phyloP scores from a whole-genome alignment of 441 rosid species.

The Erodium moschatum region DNA sequence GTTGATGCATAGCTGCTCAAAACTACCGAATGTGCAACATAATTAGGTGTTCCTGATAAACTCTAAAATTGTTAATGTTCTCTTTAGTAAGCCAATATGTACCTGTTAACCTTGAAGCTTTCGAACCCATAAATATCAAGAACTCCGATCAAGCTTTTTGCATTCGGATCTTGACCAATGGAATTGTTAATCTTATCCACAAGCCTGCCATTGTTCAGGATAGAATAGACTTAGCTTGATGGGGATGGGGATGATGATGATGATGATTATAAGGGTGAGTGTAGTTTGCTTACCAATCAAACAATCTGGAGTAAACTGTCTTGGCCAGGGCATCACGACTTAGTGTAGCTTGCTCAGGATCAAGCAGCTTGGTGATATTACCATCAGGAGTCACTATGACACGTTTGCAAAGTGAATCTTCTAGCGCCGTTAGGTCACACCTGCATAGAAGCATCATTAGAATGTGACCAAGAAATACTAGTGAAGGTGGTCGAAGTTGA shows the following conservation, averaged over 20 bases:
- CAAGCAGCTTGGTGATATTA: conserved; percentile 91
- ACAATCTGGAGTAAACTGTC: conserved; percentile 91
- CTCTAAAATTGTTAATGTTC: conserved; percentile 7
- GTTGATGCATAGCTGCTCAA: conserved; percentile 99
- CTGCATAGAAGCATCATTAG: conserved; percentile 30
- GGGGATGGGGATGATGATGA: neutral
- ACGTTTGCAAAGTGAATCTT: conserved; percentile 92
- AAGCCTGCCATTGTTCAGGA: conserved; percentile 49
- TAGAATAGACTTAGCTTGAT: neutral
- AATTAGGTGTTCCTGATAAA: conserved; percentile 5
- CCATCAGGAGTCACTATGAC: conserved; percentile 99
- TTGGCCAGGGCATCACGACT: conserved; percentile 99
- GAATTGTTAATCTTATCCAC: conserved; percentile 87
- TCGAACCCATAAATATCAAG: conserved; percentile 99
- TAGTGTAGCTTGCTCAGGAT: conserved; percentile 68
- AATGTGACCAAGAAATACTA: conserved; percentile 2
- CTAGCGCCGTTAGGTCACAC: conserved; percentile 85
- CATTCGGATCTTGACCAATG: conserved; percentile 96
- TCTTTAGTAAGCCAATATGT: conserved; percentile 3
- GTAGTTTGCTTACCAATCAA: conserved; percentile 67
- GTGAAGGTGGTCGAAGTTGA: conserved; percentile 5
- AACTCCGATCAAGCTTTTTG: conserved; percentile 86
- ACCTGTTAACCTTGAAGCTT: conserved; percentile 97
- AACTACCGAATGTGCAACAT: conserved; percentile 33
- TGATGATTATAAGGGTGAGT: neutral